Evolutionary conservation across 1,139 yeast species (phyloP).

Genomic region (Saccharomycopsis hybrid): DNA sequence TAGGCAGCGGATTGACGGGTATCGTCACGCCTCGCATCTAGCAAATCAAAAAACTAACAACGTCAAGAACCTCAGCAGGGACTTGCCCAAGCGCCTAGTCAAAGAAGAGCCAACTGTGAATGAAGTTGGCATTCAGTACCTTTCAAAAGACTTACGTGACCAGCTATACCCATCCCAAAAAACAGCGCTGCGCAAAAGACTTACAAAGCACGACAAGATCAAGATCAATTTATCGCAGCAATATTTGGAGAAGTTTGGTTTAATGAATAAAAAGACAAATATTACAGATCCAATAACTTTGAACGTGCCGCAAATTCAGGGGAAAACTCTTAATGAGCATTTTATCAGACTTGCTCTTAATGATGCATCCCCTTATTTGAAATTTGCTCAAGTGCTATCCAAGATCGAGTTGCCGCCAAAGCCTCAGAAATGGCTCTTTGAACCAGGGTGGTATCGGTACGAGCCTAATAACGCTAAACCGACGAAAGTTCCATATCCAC

Average conservation of each 20-base stretch:
- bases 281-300: constrained; percentile 55
- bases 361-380: constrained; percentile 55
- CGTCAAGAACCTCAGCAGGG: no score
- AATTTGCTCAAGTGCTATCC: constrained; percentile 39
- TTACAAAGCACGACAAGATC: constrained; percentile 29
- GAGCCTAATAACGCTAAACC: constrained; percentile 43
- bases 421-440: constrained; percentile 51
- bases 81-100: neutral
- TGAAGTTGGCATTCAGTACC: constrained; percentile 66
- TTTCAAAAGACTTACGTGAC: constrained; percentile 49
- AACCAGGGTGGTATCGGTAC: constrained; percentile 84
- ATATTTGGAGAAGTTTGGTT: constrained; percentile 56
- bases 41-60: no score
- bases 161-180: constrained; percentile 46
- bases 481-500: constrained; percentile 57
- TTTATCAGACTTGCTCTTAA: constrained; percentile 64
- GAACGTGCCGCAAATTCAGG: constrained; percentile 62
- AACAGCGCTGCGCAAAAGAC: constrained; percentile 22
- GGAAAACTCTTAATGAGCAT: constrained; percentile 73
- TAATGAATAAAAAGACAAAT: constrained; percentile 78
- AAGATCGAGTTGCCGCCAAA: constrained; percentile 35
- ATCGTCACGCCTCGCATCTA: no score
- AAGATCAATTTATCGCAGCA: constrained; percentile 52
- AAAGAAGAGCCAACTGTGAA: constrained; percentile 30
- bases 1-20: no score